A percentile compares a stretch with the other conserved stretches of the same genome.
Conservation (phyloP, 805 yeast species). For the Wickerhamiella slavikovae region DNA sequence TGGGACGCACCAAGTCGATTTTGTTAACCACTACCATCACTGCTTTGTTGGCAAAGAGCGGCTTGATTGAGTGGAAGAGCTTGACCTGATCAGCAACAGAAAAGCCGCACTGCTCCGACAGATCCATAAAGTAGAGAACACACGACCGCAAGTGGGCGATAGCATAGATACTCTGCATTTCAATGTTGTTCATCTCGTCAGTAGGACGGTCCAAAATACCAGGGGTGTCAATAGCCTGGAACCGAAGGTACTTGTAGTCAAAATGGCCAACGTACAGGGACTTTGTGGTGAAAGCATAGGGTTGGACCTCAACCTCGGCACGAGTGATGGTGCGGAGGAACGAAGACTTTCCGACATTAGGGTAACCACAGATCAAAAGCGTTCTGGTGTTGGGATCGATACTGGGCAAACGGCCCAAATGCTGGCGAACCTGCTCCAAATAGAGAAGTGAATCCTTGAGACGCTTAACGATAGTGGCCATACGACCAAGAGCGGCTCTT, state of each 20-base stretch:
- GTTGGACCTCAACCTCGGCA: conserved; percentile 98
- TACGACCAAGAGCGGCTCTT: conserved; percentile 97
- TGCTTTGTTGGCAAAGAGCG: conserved; percentile 88
- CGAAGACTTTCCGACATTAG: conserved; percentile 97
- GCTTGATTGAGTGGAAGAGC: conserved; percentile 90
- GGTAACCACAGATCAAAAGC: conserved; percentile 91
- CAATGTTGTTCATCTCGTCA: conserved; percentile 98
- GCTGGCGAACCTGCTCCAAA: conserved; percentile 97
- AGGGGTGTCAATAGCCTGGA: conserved; percentile 98
- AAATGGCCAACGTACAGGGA: conserved; percentile 95
- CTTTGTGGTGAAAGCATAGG: conserved; percentile 97
- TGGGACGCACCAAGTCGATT: conserved; percentile 71
- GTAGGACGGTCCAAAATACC: conserved; percentile 98
- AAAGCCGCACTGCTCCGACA: conserved; percentile 98
- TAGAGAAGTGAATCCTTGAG: conserved; percentile 84
- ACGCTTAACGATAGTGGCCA: conserved; percentile 95
- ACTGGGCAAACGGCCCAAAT: conserved; percentile 91
- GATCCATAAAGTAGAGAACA: conserved; percentile 93
- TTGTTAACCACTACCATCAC: conserved; percentile 92
- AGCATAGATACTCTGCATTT: conserved; percentile 97
- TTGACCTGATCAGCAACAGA: conserved; percentile 93
- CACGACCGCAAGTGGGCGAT: conserved; percentile 96
- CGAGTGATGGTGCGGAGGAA: conserved; percentile 83
- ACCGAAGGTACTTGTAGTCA: conserved; percentile 90
- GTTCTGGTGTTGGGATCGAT: conserved; percentile 99